Percentiles rank a stretch among this genome's conserved stretches.
These are phyloP conservation scores for Dittrichia graveolens DNA, from an alignment of 129 eudicot genomes.

Conservation along the genomic window DNA sequence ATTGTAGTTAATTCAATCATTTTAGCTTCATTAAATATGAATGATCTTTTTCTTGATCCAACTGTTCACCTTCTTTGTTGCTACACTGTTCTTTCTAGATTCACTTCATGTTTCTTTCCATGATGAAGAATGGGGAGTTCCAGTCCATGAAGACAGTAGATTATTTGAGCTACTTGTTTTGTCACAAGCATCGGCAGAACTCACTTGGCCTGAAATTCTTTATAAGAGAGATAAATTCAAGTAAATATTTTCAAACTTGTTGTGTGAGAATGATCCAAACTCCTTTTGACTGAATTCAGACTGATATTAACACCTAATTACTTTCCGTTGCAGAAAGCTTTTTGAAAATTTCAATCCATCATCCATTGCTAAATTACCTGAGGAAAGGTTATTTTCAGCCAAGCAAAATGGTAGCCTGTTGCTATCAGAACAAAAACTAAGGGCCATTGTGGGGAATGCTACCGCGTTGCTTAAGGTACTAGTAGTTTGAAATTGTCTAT, in stretches of 20 bases:
- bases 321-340: slow-evolving; percentile 46
- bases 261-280: slow-evolving; percentile 10
- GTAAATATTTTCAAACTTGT: slow-evolving; percentile 33
- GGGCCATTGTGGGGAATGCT: slow-evolving; percentile 64
- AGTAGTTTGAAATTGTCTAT: not conserved
- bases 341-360: slow-evolving; percentile 61
- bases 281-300: slow-evolving; percentile 1
- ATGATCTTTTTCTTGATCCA: not conserved
- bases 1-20: not conserved
- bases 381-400: slow-evolving; percentile 44
- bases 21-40: not conserved
- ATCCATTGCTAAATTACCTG: slow-evolving; percentile 61
- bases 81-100: slow-evolving; percentile 42
- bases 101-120: slow-evolving; percentile 67
- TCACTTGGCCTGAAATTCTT: slow-evolving; percentile 78
- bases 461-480: slow-evolving; percentile 65
- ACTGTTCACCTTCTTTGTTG: slow-evolving; percentile 17
- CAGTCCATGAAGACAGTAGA: slow-evolving; percentile 66
- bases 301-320: not conserved
- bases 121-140: slow-evolving; percentile 92
- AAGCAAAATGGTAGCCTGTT: slow-evolving; percentile 39
- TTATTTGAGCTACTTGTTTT: slow-evolving; percentile 70
- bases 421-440: slow-evolving; percentile 72
- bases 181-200: slow-evolving; percentile 78
- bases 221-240: slow-evolving; percentile 63